phyloP scores from a whole-genome alignment of 345 rosid species.

The Melastoma malabathricum region DNA sequence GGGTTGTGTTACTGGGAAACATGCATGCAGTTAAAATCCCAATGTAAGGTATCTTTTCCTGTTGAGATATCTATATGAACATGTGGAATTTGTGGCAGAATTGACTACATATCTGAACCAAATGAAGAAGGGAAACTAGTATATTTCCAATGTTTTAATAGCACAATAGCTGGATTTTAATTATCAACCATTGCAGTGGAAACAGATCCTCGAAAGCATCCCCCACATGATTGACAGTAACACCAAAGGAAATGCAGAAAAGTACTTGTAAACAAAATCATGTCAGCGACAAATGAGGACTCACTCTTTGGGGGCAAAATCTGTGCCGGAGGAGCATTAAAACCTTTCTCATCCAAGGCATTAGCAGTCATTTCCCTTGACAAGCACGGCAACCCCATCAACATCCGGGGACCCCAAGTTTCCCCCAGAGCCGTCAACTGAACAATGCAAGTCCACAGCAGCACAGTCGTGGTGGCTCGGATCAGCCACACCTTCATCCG shows the following conservation, averaged over 20 bases:
- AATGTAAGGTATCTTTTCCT: no score
- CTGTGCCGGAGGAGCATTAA: conserved; percentile 28
- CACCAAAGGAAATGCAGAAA: neutral
- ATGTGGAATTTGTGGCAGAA: no score
- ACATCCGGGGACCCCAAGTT: conserved; percentile 83
- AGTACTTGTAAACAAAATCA: neutral
- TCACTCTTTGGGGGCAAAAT: conserved; percentile 72
- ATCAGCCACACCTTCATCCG: conserved; percentile 90
- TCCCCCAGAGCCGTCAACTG: conserved; percentile 86
- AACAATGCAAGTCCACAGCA: conserved; percentile 91
- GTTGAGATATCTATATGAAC: no score
- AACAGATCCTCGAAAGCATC: no score
- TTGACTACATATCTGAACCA: no score
- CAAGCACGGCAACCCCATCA: conserved; percentile 89
- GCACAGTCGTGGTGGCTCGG: conserved; percentile 69
- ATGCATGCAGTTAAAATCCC: no score
- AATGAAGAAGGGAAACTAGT: no score
- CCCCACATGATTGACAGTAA: no score
- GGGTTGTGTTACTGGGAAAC: no score
- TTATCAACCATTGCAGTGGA: no score
- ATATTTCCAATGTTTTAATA: no score
- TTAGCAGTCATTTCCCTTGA: conserved; percentile 21
- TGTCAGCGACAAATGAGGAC: conserved; percentile 9
- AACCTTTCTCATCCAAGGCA: conserved; percentile 28
- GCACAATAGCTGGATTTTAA: no score